These are phyloP conservation scores for Pilatotrama ljubarskyi DNA, from an alignment of 768 basidiomycete genomes.

Conservation along the genomic window DNA sequence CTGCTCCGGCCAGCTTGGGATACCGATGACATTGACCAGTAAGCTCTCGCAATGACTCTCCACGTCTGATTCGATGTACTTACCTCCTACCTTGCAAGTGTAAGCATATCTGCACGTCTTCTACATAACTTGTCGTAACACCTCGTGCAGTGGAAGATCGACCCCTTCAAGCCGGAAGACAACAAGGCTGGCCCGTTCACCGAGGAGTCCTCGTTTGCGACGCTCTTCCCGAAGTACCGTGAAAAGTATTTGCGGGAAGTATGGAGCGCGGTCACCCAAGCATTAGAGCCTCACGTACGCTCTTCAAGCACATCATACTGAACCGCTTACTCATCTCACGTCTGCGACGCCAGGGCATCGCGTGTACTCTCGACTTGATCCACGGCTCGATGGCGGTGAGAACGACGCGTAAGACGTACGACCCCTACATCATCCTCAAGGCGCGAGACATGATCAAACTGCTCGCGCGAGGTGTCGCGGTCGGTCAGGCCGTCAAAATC, in stretches of 20 bases:
- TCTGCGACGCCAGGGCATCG: constrained; percentile 60
- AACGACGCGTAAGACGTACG: constrained; percentile 95
- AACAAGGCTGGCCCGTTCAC: constrained; percentile 83
- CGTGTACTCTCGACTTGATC: constrained; percentile 90
- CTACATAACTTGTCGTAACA: background rate
- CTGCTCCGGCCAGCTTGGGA: constrained; percentile 82
- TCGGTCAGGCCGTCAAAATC: constrained; percentile 85
- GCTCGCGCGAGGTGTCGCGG: constrained; percentile 85
- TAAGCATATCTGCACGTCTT: constrained; percentile 20
- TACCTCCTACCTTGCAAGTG: constrained; percentile 28
- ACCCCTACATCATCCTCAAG: constrained; percentile 95
- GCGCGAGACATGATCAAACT: constrained; percentile 95
- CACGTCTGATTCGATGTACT: background rate
- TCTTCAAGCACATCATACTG: background rate
- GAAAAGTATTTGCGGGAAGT: constrained; percentile 95
- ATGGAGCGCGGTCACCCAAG: constrained; percentile 88
- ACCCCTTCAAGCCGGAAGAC: constrained; percentile 71
- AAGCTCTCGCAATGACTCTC: constrained; percentile 37
- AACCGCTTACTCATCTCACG: background rate
- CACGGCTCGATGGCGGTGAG: constrained; percentile 97
- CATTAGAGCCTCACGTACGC: constrained; percentile 77
- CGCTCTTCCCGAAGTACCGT: constrained; percentile 97
- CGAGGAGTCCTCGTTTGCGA: constrained; percentile 97
- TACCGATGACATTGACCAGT: constrained; percentile 99
- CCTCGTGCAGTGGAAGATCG: constrained; percentile 71